A percentile compares a stretch with the other conserved stretches of the same genome.
These are phyloP conservation scores for Penicillium paneum DNA, from an alignment of 2,329 filamentous ascomycete species.

Conservation along the genomic window DNA sequence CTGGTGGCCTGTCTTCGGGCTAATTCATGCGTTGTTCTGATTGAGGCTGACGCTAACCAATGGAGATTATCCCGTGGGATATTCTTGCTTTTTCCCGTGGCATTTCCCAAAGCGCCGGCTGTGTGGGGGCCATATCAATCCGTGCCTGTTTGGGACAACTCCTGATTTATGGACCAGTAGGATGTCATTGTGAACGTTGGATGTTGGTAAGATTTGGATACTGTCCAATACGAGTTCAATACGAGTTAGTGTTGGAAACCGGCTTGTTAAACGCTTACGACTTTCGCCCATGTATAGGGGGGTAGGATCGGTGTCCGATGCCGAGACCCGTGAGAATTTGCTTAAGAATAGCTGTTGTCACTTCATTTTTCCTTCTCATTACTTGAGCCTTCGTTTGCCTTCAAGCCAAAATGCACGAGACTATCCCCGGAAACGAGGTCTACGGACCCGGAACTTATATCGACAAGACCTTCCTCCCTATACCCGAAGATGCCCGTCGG, in stretches of 20 bases:
- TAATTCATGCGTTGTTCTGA: not conserved
- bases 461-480: constrained; percentile 38
- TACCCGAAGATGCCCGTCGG: constrained; percentile 37
- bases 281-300: not conserved
- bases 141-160: not conserved
- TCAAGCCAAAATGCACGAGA: constrained; percentile 8
- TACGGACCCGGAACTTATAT: constrained; percentile 45
- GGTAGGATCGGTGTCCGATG: too few relatives aligned
- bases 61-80: not conserved
- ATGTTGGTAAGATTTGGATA: not conserved
- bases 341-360: not conserved
- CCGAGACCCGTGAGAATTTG: too few relatives aligned
- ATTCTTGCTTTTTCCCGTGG: not conserved
- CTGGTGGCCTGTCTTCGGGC: not conserved
- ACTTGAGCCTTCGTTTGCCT: not conserved
- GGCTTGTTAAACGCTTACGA: not conserved
- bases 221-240: not conserved
- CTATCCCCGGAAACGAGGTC: constrained; percentile 18
- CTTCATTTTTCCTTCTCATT: not conserved
- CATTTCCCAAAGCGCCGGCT: not conserved
- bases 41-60: not conserved
- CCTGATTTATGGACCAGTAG: not conserved
- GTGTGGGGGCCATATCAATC: not conserved
- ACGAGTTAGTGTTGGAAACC: not conserved
- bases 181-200: not conserved